Conservation (phyloP, 2,329 filamentous ascomycete species). For the Didymellaceae sp. region DNA sequence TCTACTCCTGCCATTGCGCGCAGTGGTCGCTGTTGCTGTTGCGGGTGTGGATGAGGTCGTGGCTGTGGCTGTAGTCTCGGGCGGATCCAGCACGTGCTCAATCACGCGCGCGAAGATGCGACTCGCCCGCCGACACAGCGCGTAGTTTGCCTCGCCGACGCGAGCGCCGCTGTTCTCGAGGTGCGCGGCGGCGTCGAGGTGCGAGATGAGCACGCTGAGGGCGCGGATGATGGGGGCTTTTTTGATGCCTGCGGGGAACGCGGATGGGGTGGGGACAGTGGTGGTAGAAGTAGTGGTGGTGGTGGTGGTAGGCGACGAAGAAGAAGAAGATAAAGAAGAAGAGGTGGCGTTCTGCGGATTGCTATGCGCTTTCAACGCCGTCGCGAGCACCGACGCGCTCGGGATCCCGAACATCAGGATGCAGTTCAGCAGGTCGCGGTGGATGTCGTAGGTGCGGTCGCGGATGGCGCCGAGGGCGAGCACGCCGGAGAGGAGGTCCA, state of each 20-base stretch:
- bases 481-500: slow-evolving; percentile 37
- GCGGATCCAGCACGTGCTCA: slow-evolving; percentile 39
- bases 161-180: slow-evolving; percentile 39
- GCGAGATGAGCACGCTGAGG: slow-evolving; percentile 49
- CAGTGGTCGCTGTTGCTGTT: no score
- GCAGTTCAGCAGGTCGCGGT: slow-evolving; percentile 39
- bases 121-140: slow-evolving; percentile 40
- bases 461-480: slow-evolving; percentile 37
- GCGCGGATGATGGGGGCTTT: slow-evolving; percentile 47
- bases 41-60: no score
- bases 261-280: no score
- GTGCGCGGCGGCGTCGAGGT: slow-evolving; percentile 45
- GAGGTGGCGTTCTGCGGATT: slow-evolving; percentile 35
- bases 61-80: no score
- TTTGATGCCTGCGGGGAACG: slow-evolving; percentile 42
- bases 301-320: no score
- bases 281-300: no score
- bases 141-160: slow-evolving; percentile 45
- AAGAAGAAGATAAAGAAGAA: no score
- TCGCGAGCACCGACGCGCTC: slow-evolving; percentile 37
- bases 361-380: slow-evolving; percentile 28
- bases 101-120: slow-evolving; percentile 40
- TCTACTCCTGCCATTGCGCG: no score
- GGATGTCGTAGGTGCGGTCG: slow-evolving; percentile 42
- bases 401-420: slow-evolving; percentile 42